These are phyloP conservation scores for Quercus suber DNA, from an alignment of 306 rosid species.

Conservation along the genomic window DNA sequence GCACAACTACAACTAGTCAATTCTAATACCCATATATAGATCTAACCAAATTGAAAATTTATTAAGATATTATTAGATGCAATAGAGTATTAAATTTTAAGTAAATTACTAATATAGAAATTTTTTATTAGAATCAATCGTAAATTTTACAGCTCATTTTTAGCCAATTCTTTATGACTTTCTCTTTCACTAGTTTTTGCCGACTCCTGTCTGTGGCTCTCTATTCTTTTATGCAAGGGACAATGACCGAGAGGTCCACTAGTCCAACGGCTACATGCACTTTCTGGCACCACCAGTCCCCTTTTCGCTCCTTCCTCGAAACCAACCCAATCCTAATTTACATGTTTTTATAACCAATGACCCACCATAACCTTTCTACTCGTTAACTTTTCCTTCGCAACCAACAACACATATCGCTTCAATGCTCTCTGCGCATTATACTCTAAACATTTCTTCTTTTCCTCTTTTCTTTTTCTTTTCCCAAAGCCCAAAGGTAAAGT, in stretches of 20 bases:
- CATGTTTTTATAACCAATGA: neutral
- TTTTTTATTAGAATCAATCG: too few relatives aligned
- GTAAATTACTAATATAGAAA: too few relatives aligned
- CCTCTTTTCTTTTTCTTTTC: slow-evolving; percentile 9
- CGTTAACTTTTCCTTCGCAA: neutral
- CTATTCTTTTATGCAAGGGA: neutral
- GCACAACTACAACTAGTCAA: accelerated
- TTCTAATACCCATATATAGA: too few relatives aligned
- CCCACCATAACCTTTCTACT: neutral
- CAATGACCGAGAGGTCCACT: neutral
- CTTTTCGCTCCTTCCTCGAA: slow-evolving; percentile 23
- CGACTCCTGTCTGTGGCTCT: too few relatives aligned
- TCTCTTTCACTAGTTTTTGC: too few relatives aligned
- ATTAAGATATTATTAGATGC: accelerated
- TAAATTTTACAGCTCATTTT: too few relatives aligned
- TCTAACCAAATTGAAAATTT: accelerated
- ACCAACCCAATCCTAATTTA: neutral
- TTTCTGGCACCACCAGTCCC: neutral
- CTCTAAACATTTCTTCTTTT: neutral
- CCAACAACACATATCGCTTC: neutral
- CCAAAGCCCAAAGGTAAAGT: neutral
- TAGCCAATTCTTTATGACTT: too few relatives aligned
- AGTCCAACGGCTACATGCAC: slow-evolving; percentile 24
- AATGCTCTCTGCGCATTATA: neutral
- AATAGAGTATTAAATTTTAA: too few relatives aligned